These are phyloP conservation scores for Boletus bicolor DNA, from an alignment of 768 basidiomycete species.

Conservation along the genomic window DNA sequence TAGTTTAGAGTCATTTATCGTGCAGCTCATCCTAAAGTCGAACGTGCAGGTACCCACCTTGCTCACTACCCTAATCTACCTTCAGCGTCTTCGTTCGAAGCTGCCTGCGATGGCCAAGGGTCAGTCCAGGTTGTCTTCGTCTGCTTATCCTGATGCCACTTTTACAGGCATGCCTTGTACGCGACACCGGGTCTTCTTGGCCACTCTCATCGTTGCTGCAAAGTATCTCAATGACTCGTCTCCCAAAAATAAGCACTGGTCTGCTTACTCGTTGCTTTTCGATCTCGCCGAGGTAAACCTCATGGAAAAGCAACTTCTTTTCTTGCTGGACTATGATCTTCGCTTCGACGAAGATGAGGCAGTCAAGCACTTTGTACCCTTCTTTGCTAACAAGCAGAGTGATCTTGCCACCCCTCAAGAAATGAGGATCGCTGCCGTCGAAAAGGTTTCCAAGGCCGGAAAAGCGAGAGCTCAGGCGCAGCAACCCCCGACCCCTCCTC, in stretches of 20 bases:
- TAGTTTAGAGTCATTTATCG: constrained; percentile 80
- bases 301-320: constrained; percentile 96
- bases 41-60: constrained; percentile 91
- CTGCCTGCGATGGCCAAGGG: constrained; percentile 85
- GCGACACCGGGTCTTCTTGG: constrained; percentile 92
- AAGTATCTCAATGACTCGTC: constrained; percentile 98
- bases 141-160: constrained; percentile 8
- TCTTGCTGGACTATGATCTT: constrained; percentile 89
- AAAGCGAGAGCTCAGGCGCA: constrained; percentile 51
- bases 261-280: constrained; percentile 71
- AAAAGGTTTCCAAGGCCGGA: constrained; percentile 51
- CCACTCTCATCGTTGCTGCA: constrained; percentile 90
- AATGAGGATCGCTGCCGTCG: constrained; percentile 52
- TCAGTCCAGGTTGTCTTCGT: constrained; percentile 33
- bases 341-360: constrained; percentile 85
- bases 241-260: constrained; percentile 95
- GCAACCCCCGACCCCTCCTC: constrained; percentile 41
- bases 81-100: constrained; percentile 79
- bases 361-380: constrained; percentile 64
- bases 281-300: constrained; percentile 81
- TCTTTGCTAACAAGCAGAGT: constrained; percentile 40
- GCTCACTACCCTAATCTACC: constrained; percentile 86
- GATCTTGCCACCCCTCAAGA: constrained; percentile 33
- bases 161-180: constrained; percentile 76
- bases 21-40: constrained; percentile 70